A percentile compares a stretch with the other conserved stretches of the same genome.
These are phyloP conservation scores for Phalaenopsis aphrodite DNA, from an alignment of 106 monocot genomes.

Conservation along the genomic window DNA sequence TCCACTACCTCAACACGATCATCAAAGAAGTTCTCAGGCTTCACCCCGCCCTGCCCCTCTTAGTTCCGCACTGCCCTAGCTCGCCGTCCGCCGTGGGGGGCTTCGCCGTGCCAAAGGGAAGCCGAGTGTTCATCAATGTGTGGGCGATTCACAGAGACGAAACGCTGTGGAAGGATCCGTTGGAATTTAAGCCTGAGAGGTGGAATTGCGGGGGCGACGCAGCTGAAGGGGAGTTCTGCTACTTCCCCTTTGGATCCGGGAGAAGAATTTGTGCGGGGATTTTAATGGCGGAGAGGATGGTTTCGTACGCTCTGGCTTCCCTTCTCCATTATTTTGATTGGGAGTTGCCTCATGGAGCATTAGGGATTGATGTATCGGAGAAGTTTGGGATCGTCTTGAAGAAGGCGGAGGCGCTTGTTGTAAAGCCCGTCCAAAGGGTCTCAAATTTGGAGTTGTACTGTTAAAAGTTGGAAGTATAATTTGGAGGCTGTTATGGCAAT, in stretches of 20 bases:
- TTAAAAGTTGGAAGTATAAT: too few species aligned
- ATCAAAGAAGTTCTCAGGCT: slow-evolving; percentile 17
- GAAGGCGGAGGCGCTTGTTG: slow-evolving; percentile 26
- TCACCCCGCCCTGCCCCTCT: slow-evolving; percentile 7
- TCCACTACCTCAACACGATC: background rate
- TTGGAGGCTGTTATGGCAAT: too few species aligned
- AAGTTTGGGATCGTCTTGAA: slow-evolving; percentile 31
- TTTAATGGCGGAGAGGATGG: slow-evolving; percentile 31
- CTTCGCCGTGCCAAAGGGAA: slow-evolving; percentile 13
- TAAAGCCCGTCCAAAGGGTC: slow-evolving; percentile 18
- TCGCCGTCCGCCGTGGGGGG: slow-evolving; percentile 11
- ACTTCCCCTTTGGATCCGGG: slow-evolving; percentile 32
- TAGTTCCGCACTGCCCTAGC: slow-evolving; percentile 23
- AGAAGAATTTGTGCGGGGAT: slow-evolving; percentile 46
- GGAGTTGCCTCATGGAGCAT: slow-evolving; percentile 13
- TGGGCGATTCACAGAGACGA: slow-evolving; percentile 32
- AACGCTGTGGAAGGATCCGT: slow-evolving; percentile 14
- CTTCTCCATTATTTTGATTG: slow-evolving; percentile 42
- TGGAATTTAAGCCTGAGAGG: slow-evolving; percentile 30
- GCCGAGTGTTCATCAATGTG: slow-evolving; percentile 19
- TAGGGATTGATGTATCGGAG: slow-evolving; percentile 20
- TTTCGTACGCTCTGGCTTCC: slow-evolving; percentile 9
- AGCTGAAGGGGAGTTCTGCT: slow-evolving; percentile 20
- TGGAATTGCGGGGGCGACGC: slow-evolving; percentile 4
- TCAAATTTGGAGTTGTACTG: background rate